Evolutionary conservation across 1,139 yeast genomes (phyloP).

Genomic region (Taphrina pruni): DNA sequence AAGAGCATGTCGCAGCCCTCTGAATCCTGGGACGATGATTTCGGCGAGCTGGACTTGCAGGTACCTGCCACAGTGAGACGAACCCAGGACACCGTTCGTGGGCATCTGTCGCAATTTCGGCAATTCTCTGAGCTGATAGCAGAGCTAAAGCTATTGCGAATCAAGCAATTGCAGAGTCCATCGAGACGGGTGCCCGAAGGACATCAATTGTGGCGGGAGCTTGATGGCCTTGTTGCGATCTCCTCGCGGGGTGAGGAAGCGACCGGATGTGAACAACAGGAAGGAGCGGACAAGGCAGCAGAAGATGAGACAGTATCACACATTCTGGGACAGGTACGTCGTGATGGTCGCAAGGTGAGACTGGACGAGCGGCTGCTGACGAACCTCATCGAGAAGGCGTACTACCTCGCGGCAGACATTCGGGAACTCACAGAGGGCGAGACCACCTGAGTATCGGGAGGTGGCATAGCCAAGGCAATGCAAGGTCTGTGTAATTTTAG

Average conservation of each 20-base stretch:
- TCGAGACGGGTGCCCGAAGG: not conserved
- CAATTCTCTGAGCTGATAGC: conserved; percentile 16
- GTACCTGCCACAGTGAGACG: conserved; percentile 12
- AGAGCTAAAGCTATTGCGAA: not conserved
- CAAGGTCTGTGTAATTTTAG: not conserved
- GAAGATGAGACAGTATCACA: conserved; percentile 19
- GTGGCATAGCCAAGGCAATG: no score
- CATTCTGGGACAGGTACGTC: conserved; percentile 4
- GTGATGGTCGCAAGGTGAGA: conserved; percentile 12
- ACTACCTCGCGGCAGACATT: not conserved
- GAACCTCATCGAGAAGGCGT: conserved; percentile 22
- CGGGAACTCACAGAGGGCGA: not conserved
- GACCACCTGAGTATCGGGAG: not conserved
- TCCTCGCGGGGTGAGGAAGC: conserved; percentile 15
- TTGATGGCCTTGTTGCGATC: conserved; percentile 12
- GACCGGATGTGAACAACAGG: not conserved
- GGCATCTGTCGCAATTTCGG: conserved; percentile 20
- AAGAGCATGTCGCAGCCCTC: not conserved
- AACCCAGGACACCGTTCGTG: conserved; percentile 20
- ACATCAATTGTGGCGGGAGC: conserved; percentile 8
- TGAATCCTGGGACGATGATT: conserved; percentile 33
- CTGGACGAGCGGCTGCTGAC: conserved; percentile 8
- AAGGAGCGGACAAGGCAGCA: not conserved
- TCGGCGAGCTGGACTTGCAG: conserved; percentile 8
- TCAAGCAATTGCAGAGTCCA: conserved; percentile 3